Percentiles rank a stretch among this genome's conserved stretches.
phyloP scores from a whole-genome alignment of 495 filamentous ascomycete species.

The Xylaria acuta region DNA sequence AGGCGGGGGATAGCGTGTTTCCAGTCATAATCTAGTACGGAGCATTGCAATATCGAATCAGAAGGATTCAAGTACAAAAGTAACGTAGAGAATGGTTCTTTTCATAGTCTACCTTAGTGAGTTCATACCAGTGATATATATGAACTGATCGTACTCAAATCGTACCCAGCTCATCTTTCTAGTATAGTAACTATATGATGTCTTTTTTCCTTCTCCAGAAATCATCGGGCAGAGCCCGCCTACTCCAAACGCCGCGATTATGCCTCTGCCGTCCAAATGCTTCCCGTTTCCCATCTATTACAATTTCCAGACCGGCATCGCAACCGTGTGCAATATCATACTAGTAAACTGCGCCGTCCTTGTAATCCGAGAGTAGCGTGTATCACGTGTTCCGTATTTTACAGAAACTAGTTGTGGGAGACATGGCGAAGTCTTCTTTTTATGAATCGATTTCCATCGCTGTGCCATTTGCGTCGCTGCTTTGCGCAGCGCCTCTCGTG shows the following conservation, averaged over 20 bases:
- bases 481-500: conserved; percentile 29
- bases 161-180: not conserved
- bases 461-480: conserved; percentile 24
- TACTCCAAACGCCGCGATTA: conserved; percentile 13
- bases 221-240: not conserved
- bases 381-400: not conserved
- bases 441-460: conserved; percentile 51
- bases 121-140: not conserved
- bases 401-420: not conserved
- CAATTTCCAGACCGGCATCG: not conserved
- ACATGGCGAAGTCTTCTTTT: not conserved
- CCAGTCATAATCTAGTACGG: not conserved
- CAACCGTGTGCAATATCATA: not conserved
- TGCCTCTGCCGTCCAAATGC: conserved; percentile 17
- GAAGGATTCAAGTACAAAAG: not conserved
- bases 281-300: not conserved
- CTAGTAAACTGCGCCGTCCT: not conserved
- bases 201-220: conserved; percentile 13
- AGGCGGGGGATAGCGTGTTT: not conserved
- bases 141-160: not conserved
- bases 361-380: not conserved
- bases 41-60: not conserved
- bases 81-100: too few relatives aligned
- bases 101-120: not conserved
- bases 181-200: not conserved